Conservation (phyloP, 768 basidiomycete species). For the Leccinum disarticulatum region DNA sequence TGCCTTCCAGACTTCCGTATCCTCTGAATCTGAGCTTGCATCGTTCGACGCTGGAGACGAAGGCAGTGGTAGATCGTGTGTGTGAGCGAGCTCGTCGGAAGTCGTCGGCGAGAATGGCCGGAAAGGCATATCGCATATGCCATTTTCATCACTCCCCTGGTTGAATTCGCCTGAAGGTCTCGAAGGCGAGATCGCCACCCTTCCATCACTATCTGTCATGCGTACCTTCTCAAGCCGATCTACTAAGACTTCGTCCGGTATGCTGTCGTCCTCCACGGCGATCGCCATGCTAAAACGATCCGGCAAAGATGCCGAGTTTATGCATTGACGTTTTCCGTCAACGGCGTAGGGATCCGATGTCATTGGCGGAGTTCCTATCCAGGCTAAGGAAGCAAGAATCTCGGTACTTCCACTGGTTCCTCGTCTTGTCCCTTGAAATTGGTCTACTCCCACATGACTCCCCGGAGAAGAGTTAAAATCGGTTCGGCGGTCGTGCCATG, state of each 20-base stretch:
- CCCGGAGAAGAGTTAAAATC: slow-evolving; percentile 13
- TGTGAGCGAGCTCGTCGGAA: background rate
- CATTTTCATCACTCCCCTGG: background rate
- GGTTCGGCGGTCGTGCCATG: slow-evolving; percentile 29
- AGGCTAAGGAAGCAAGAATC: slow-evolving; percentile 34
- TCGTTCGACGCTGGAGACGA: slow-evolving; percentile 8
- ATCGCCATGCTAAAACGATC: slow-evolving; percentile 36
- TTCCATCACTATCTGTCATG: slow-evolving; percentile 13
- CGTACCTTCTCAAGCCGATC: slow-evolving; percentile 47
- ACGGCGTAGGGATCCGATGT: background rate
- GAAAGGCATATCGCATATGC: background rate
- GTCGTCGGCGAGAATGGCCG: background rate
- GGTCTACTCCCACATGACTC: background rate
- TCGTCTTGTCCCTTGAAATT: slow-evolving; percentile 5
- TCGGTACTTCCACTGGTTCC: slow-evolving; percentile 24
- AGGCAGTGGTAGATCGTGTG: background rate
- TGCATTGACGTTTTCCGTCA: background rate
- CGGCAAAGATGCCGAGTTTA: slow-evolving; percentile 1
- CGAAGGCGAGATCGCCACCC: background rate
- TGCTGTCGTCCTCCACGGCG: slow-evolving; percentile 49
- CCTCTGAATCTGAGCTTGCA: slow-evolving; percentile 17
- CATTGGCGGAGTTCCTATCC: slow-evolving; percentile 24
- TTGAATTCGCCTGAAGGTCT: background rate
- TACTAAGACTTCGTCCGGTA: slow-evolving; percentile 52
- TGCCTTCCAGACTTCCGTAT: slow-evolving; percentile 34